Evolutionary conservation across 2,329 filamentous ascomycete species (phyloP), one percentile per base, ranked within the genome.

Genomic region (Penicillium crustosum): DNA sequence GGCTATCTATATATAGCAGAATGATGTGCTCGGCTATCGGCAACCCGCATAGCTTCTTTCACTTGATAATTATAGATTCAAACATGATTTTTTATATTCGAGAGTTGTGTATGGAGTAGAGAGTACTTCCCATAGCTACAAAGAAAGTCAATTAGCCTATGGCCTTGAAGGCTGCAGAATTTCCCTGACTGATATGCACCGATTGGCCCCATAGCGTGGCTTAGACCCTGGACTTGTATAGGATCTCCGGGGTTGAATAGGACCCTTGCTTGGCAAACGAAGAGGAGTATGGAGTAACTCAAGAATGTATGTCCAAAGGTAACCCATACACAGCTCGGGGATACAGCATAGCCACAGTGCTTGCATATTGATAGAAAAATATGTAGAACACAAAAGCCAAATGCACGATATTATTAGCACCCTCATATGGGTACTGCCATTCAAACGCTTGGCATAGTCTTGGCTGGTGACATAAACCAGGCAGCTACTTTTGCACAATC

Each of bases 401-500:
- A 41, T 41, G 55, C 42, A 49, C 17, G 39, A 45, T 48, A 57
- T 53, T 45, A 45, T 31, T 43, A 55, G 45, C 19, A 36, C 21
- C n/a, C 21, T 41, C 44, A 33, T 45, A 25, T n/a, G 36, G n/a
- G 6, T 39, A 15, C 13, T 23, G 15, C 23, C 9, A 23, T 21
- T 10, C 4, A 31, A 7, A 6, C 15, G 21, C 55, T 58, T 62
- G 58, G 52, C 55, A 15, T 27, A 21, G 8, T 53, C 63, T 33
- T 64, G 61, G 63, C 63, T 41, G 10, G 53, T 49, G 27, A 12
- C 2, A 53, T 55, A n/a, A 21, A 23, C 42, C 49, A 63, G 61
- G 61, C 64, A 66, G 43, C 62, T 57, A 42, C 60, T 64, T 65
- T 65, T 53, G 39, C 54, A 56, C 15, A 17, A n/a, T 43, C 27